Conservation (phyloP, 2,329 filamentous ascomycete species). For the Colletotrichum agaves region DNA sequence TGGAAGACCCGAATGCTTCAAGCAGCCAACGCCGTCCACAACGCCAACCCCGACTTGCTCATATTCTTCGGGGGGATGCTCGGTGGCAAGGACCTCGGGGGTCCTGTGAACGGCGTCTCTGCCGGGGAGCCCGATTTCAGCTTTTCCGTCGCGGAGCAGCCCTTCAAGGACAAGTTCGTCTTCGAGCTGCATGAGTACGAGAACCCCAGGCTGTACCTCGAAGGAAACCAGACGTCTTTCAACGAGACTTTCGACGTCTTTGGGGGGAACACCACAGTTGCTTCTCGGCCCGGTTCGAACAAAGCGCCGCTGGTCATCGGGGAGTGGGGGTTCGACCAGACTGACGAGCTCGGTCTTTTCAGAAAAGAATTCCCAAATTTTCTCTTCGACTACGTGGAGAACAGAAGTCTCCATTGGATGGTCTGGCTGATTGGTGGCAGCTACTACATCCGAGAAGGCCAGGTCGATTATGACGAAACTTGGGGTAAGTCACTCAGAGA, state of each 20-base stretch:
- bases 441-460: conserved; percentile 59
- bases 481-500: conserved; percentile 49
- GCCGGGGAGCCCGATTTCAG: conserved; percentile 17
- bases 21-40: conserved; percentile 55
- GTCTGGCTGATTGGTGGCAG: conserved; percentile 61
- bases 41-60: conserved; percentile 56
- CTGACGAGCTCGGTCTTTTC: neutral
- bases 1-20: conserved; percentile 58
- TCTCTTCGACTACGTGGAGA: conserved; percentile 52
- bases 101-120: conserved; percentile 43
- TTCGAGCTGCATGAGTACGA: conserved; percentile 53
- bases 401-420: conserved; percentile 51
- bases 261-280: neutral
- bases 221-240: conserved; percentile 3
- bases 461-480: conserved; percentile 58
- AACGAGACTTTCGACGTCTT: neutral
- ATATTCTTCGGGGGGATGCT: conserved; percentile 53
- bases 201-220: conserved; percentile 41
- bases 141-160: conserved; percentile 50
- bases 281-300: neutral
- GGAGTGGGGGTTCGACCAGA: conserved; percentile 32
- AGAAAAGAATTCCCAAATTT: conserved; percentile 55
- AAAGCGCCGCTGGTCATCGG: conserved; percentile 30
- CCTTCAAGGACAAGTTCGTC: conserved; percentile 52
- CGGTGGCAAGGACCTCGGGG: conserved; percentile 46